These are phyloP conservation scores for Sparassis latifolia DNA, from an alignment of 1,284 basidiomycete species.

Conservation along the genomic window DNA sequence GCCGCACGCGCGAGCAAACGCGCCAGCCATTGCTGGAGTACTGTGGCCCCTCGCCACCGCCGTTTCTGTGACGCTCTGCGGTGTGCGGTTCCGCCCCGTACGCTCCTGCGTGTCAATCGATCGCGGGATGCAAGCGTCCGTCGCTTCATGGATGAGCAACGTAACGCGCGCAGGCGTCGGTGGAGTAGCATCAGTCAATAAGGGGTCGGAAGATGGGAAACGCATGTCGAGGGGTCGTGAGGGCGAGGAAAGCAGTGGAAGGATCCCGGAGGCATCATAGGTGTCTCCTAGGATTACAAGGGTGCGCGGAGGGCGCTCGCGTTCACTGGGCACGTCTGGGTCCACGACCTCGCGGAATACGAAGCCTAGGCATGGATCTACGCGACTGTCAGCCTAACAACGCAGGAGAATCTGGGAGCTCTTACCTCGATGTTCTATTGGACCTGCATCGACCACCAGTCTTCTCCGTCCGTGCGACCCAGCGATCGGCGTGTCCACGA, in stretches of 20 bases:
- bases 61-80: slow-evolving; percentile 46
- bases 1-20: slow-evolving; percentile 61
- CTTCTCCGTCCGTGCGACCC: slow-evolving; percentile 26
- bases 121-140: slow-evolving; percentile 70
- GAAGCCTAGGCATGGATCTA: slow-evolving; percentile 83
- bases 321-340: slow-evolving; percentile 17
- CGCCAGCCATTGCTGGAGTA: slow-evolving; percentile 76
- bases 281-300: slow-evolving; percentile 61
- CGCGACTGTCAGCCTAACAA: background rate
- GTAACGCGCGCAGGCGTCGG: slow-evolving; percentile 12
- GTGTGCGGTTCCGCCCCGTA: slow-evolving; percentile 33
- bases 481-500: slow-evolving; percentile 27
- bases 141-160: slow-evolving; percentile 77
- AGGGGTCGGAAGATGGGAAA: slow-evolving; percentile 1
- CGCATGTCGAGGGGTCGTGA: slow-evolving; percentile 18
- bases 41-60: slow-evolving; percentile 73
- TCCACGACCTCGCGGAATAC: slow-evolving; percentile 58
- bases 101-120: slow-evolving; percentile 39
- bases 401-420: slow-evolving; percentile 1
- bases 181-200: background rate
- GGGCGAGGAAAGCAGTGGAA: slow-evolving; percentile 47
- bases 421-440: slow-evolving; percentile 76
- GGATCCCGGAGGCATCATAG: slow-evolving; percentile 51
- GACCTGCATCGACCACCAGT: slow-evolving; percentile 70
- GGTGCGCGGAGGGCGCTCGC: slow-evolving; percentile 32